Evolutionary conservation across 2,329 filamentous ascomycete genomes (phyloP), one percentile per base, ranked within the genome.

Genomic region (Claviceps africana): DNA sequence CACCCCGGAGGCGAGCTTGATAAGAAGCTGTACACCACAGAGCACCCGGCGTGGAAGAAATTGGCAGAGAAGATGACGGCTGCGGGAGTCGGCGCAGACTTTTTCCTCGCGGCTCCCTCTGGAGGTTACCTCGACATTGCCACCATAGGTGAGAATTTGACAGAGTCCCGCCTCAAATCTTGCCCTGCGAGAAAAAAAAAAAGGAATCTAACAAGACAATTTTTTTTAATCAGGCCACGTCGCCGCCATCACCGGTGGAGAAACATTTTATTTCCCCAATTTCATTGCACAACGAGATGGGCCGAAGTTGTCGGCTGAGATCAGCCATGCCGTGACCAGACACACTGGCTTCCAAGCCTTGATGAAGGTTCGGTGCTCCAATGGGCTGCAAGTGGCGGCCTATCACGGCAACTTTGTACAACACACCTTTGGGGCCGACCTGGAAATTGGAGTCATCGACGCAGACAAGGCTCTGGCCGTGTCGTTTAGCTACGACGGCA

Each of bases 301-400:
- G 44, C 76, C 87, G 52, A 94, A 91, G 70, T 71, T 98, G 40
- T 85, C 84, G 2, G 79, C 85, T 47, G 93, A 98, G 70, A 82
- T 98, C 57, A 81, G 83, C 58, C 91, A 96, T 62, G 82, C 87
- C 0, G 81, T 96, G 31, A 89, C 83, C 2, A 79, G 93, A 56
- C 90, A 96, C 66, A 95, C 91, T 47, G 93, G 93, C 22, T 97
- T 88, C 72, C 91, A 96, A 68, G 89, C 89, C 21, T 73, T 98
- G 60, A 94, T 98, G 88, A 98, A 98, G 74, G 91, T 98, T 53
- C 85, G 93, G 56, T 98, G 93, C 71, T 96, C 90, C 19, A 98
- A 95, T 61, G 93, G 93, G 19, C 75, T 98, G 50, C 93, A 98
- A 65, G 85, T 98, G 17, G 82, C 88, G 17, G 81, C 82, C n/a